Conservation (phyloP, 2,329 filamentous ascomycete species). For the Endoconidiophora polonica region DNA sequence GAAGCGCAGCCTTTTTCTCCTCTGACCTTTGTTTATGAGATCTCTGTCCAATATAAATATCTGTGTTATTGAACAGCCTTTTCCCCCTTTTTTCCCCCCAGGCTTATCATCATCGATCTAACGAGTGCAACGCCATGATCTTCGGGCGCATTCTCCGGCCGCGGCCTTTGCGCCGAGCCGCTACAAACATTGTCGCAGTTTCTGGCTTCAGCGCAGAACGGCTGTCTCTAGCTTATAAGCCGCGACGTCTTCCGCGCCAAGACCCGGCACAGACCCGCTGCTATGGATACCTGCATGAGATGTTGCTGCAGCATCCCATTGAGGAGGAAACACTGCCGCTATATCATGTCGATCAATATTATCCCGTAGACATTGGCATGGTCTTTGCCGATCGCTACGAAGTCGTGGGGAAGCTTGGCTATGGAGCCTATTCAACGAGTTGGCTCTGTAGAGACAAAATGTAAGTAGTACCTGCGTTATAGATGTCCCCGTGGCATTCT, state of each 20-base stretch:
- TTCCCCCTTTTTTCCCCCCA: no score
- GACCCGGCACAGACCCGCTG: background rate
- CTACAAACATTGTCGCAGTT: background rate
- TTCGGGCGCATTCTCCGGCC: no score
- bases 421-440: constrained; percentile 17
- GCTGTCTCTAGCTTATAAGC: no score
- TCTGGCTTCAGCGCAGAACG: no score
- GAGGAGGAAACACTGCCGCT: constrained; percentile 17
- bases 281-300: constrained; percentile 12
- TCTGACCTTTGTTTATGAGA: no score
- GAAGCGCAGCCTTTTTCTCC: no score
- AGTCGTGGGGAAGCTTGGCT: constrained; percentile 18
- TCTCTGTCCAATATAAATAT: no score
- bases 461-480: constrained; percentile 9
- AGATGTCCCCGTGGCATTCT: background rate
- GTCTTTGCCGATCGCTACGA: constrained; percentile 16
- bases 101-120: no score
- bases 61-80: no score
- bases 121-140: no score
- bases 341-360: constrained; percentile 16
- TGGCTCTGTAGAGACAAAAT: constrained; percentile 17
- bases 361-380: constrained; percentile 16
- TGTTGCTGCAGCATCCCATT: constrained; percentile 13
- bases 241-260: background rate
- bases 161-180: no score